Evolutionary conservation across 805 yeast species (phyloP).

Genomic region (Hanseniaspora guilliermondii): DNA sequence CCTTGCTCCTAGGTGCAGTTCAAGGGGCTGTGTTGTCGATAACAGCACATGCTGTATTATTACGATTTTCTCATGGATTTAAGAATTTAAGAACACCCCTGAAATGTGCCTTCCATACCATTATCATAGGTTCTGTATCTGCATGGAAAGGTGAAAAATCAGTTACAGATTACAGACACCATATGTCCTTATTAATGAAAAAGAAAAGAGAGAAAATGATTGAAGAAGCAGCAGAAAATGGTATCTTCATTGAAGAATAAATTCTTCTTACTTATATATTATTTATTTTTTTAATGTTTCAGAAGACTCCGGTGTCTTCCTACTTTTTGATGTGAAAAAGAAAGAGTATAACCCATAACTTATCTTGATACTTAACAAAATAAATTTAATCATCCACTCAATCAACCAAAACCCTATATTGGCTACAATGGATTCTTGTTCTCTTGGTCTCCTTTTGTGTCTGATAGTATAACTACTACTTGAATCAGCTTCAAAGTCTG

Average conservation of each 20-base stretch:
- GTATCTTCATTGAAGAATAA: constrained; percentile 32
- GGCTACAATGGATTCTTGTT: background rate
- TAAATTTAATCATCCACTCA: constrained; percentile 22
- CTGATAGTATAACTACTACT: background rate
- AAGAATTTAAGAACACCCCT: constrained; percentile 32
- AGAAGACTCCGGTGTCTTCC: constrained; percentile 1
- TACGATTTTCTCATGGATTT: constrained; percentile 28
- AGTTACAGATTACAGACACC: constrained; percentile 29
- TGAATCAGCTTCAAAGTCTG: background rate
- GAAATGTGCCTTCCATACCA: constrained; percentile 31
- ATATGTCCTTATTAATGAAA: constrained; percentile 26
- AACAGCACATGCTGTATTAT: constrained; percentile 26
- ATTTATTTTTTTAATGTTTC: background rate
- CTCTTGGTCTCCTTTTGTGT: background rate
- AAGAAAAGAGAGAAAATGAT: constrained; percentile 28
- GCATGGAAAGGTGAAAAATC: constrained; percentile 34
- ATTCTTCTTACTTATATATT: background rate
- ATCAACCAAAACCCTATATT: constrained; percentile 17
- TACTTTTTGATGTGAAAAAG: background rate
- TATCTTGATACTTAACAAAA: constrained; percentile 26
- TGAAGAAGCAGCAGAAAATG: constrained; percentile 37
- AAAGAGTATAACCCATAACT: constrained; percentile 19
- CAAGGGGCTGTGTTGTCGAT: constrained; percentile 33
- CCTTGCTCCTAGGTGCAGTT: constrained; percentile 32
- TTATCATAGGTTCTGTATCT: constrained; percentile 33